Evolutionary conservation across 441 rosid species (phyloP).

Genomic region (Euphorbia celastroides): DNA sequence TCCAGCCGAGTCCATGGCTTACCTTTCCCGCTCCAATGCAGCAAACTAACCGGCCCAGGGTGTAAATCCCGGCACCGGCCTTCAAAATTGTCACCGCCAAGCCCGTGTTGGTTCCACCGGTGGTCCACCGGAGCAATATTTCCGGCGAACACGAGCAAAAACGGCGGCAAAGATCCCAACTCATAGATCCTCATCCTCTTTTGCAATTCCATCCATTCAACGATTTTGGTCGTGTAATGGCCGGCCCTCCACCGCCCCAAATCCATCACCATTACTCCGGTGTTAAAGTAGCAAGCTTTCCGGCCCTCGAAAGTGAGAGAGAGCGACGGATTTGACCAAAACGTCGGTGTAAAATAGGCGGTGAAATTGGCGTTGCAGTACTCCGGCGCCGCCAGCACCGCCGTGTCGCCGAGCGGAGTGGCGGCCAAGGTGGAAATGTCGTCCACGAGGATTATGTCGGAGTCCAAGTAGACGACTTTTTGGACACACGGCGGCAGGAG

Average conservation of each 20-base stretch:
- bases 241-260: constrained; percentile 75
- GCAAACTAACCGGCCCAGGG: constrained; percentile 83
- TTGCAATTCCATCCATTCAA: constrained; percentile 93
- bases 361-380: constrained; percentile 94
- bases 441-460: constrained; percentile 85
- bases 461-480: constrained; percentile 80
- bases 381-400: constrained; percentile 86
- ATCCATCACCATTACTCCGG: constrained; percentile 96
- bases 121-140: constrained; percentile 71
- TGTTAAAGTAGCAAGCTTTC: constrained; percentile 78
- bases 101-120: constrained; percentile 90
- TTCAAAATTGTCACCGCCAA: constrained; percentile 80
- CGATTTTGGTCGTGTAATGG: constrained; percentile 70
- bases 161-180: constrained; percentile 84
- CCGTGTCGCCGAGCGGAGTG: constrained; percentile 46
- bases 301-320: constrained; percentile 62
- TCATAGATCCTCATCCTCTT: constrained; percentile 83
- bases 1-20: constrained; percentile 95
- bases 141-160: constrained; percentile 77
- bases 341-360: constrained; percentile 64
- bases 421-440: constrained; percentile 72
- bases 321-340: constrained; percentile 84
- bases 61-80: constrained; percentile 81
- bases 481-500: constrained; percentile 70
- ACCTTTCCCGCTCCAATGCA: constrained; percentile 99